Evolutionary conservation across 2,329 filamentous ascomycete genomes (phyloP).

Genomic region (Septoria linicola): DNA sequence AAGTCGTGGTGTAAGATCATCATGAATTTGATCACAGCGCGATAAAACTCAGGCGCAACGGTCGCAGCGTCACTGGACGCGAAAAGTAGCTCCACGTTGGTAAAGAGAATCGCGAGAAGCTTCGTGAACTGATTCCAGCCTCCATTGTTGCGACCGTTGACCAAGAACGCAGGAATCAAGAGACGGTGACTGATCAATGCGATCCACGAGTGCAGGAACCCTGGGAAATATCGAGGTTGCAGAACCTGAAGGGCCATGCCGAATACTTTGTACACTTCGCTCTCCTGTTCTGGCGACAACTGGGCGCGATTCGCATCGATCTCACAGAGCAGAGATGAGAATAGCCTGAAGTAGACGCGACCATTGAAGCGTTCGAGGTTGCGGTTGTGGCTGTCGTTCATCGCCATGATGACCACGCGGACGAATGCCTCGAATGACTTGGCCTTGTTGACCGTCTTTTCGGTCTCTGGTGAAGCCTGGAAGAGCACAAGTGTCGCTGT

Average conservation of each 20-base stretch:
- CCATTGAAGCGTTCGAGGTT: conserved; percentile 80
- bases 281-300: conserved; percentile 33
- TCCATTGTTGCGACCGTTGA: conserved; percentile 37
- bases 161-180: conserved; percentile 77
- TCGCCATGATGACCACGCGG: conserved; percentile 72
- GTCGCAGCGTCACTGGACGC: conserved; percentile 69
- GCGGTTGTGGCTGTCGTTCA: conserved; percentile 82
- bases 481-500: conserved; percentile 73
- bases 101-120: conserved; percentile 49
- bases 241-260: conserved; percentile 70
- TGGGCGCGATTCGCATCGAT: conserved; percentile 44
- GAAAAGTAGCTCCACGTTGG: conserved; percentile 74
- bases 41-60: conserved; percentile 78
- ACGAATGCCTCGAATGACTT: conserved; percentile 75
- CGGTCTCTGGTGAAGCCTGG: conserved; percentile 61
- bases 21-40: conserved; percentile 77
- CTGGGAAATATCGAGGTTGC: conserved; percentile 73
- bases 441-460: conserved; percentile 63
- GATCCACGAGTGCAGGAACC: conserved; percentile 84
- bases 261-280: conserved; percentile 70
- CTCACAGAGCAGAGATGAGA: conserved; percentile 79
- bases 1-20: conserved; percentile 90
- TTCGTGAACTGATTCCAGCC: conserved; percentile 77
- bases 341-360: conserved; percentile 85
- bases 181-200: conserved; percentile 78